These are phyloP conservation scores for Fomitiporia mediterranea DNA, from an alignment of 1,284 basidiomycete genomes.

Conservation along the genomic window DNA sequence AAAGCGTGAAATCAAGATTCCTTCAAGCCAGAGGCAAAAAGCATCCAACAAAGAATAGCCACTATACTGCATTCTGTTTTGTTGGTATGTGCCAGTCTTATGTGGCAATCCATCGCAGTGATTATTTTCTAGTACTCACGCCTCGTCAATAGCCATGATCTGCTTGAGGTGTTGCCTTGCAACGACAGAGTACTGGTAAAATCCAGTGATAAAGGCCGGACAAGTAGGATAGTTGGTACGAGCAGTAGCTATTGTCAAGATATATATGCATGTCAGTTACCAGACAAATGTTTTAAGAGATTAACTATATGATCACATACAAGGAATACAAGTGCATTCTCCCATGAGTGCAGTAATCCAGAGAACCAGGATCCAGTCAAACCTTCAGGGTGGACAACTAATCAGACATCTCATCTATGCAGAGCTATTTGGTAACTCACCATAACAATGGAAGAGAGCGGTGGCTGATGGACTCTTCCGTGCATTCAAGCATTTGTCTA, in stretches of 20 bases:
- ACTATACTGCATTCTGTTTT: too few species aligned
- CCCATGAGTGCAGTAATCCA: neutral
- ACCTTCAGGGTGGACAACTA: neutral
- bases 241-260: neutral
- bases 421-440: neutral
- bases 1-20: too few species aligned
- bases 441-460: neutral
- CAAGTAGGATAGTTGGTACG: neutral
- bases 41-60: too few species aligned
- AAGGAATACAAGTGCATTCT: neutral
- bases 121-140: too few species aligned
- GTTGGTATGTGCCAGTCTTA: too few species aligned
- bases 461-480: neutral
- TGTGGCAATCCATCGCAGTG: too few species aligned
- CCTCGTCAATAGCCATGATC: too few species aligned
- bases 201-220: neutral
- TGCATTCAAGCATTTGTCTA: neutral
- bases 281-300: neutral
- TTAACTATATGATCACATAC: neutral
- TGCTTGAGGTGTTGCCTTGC: neutral
- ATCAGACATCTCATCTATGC: neutral
- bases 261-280: neutral
- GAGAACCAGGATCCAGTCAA: neutral
- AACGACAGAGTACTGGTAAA: neutral
- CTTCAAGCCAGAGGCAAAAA: too few species aligned